These are phyloP conservation scores for Guyanaporus albipodus DNA, from an alignment of 768 basidiomycete genomes.

Conservation along the genomic window DNA sequence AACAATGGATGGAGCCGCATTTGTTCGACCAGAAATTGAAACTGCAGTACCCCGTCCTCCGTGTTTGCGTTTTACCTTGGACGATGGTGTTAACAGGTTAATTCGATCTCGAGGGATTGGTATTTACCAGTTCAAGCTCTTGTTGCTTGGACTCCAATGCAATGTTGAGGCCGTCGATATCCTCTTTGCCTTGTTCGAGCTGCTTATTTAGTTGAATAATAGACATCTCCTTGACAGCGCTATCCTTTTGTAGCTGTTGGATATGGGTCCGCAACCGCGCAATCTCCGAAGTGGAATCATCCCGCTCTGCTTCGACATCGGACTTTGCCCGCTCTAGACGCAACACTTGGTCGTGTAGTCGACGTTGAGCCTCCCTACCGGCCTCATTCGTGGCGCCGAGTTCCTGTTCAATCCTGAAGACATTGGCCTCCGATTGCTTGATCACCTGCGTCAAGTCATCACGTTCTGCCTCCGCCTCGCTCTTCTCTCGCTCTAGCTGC, in stretches of 20 bases:
- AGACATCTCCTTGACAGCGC: conserved; percentile 80
- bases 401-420: conserved; percentile 39
- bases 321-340: conserved; percentile 33
- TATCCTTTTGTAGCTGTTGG: conserved; percentile 72
- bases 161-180: conserved; percentile 80
- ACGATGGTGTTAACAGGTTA: background rate
- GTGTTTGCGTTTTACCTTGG: conserved; percentile 60
- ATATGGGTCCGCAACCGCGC: conserved; percentile 59
- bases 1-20: conserved; percentile 24
- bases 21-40: conserved; percentile 54
- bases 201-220: conserved; percentile 69
- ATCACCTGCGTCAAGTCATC: conserved; percentile 41
- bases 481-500: conserved; percentile 31
- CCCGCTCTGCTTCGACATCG: conserved; percentile 52
- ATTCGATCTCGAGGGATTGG: background rate
- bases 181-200: conserved; percentile 65
- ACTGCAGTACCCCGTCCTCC: conserved; percentile 55
- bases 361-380: conserved; percentile 26
- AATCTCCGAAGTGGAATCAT: conserved; percentile 43
- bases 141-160: conserved; percentile 93
- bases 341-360: conserved; percentile 7
- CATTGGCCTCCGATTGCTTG: conserved; percentile 10
- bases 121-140: conserved; percentile 80
- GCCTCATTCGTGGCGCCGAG: conserved; percentile 47
- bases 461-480: conserved; percentile 54